These are phyloP conservation scores for Didymella keratinophila DNA, from an alignment of 2,329 filamentous ascomycete genomes.

Conservation along the genomic window DNA sequence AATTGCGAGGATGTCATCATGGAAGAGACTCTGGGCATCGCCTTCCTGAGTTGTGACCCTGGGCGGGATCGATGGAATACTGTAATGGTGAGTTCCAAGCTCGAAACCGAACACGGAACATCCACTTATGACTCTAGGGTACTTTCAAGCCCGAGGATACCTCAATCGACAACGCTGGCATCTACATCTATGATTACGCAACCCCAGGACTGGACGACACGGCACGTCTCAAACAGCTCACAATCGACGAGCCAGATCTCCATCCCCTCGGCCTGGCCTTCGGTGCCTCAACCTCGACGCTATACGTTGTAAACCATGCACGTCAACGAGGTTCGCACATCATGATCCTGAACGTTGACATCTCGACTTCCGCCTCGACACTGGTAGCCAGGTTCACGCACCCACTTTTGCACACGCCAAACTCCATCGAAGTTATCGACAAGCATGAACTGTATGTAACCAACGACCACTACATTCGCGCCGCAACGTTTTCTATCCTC, in stretches of 20 bases:
- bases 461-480: slow-evolving; percentile 54
- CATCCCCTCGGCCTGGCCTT: slow-evolving; percentile 55
- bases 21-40: slow-evolving; percentile 44
- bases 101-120: background rate
- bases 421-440: slow-evolving; percentile 49
- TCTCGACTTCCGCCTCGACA: slow-evolving; percentile 32
- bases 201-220: slow-evolving; percentile 26
- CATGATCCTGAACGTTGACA: slow-evolving; percentile 45
- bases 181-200: slow-evolving; percentile 54
- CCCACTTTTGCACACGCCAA: slow-evolving; percentile 48
- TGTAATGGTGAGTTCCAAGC: slow-evolving; percentile 50
- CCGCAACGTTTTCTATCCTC: slow-evolving; percentile 35
- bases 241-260: slow-evolving; percentile 41
- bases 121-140: slow-evolving; percentile 27
- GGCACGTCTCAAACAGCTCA: slow-evolving; percentile 36
- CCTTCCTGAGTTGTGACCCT: slow-evolving; percentile 55
- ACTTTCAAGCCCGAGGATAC: slow-evolving; percentile 35
- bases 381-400: slow-evolving; percentile 46
- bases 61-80: slow-evolving; percentile 56
- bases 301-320: slow-evolving; percentile 54
- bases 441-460: slow-evolving; percentile 49
- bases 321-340: slow-evolving; percentile 37
- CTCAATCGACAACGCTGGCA: slow-evolving; percentile 32
- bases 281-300: slow-evolving; percentile 42
- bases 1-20: slow-evolving; percentile 57